phyloP scores from a whole-genome alignment of 106 monocot genomes.

The Apostasia ramifera region DNA sequence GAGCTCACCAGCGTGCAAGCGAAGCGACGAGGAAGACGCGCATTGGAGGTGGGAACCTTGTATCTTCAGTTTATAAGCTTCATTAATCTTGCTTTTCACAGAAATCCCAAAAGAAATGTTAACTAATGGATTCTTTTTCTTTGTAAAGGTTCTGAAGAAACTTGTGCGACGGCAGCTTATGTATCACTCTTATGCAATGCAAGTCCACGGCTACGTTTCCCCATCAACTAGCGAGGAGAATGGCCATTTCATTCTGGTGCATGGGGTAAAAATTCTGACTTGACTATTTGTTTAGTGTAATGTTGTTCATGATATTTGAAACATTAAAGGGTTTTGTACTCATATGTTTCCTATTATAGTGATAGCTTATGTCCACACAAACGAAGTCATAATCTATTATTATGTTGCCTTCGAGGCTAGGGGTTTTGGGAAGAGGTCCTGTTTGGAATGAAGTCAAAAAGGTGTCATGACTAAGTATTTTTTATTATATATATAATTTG shows the following conservation, averaged over 20 bases:
- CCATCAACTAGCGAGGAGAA: slow-evolving; percentile 18
- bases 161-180: slow-evolving; percentile 69
- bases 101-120: neutral
- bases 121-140: slow-evolving; percentile 1
- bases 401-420: neutral
- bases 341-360: neutral
- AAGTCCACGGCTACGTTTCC: slow-evolving; percentile 82
- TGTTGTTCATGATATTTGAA: neutral
- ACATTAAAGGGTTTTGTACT: neutral
- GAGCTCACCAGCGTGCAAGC: slow-evolving; percentile 66
- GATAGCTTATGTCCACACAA: no score
- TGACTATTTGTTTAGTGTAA: no score
- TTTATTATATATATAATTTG: no score
- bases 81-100: neutral
- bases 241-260: slow-evolving; percentile 62
- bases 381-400: neutral
- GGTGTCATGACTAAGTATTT: no score
- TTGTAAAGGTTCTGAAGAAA: slow-evolving; percentile 70
- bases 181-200: slow-evolving; percentile 91
- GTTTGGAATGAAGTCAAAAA: neutral
- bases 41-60: slow-evolving; percentile 54
- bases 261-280: slow-evolving; percentile 52
- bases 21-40: slow-evolving; percentile 76
- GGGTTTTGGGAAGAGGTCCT: neutral
- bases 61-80: neutral